A percentile compares a stretch with the other conserved stretches of the same genome.
These are phyloP conservation scores for Fereydounia khargensis DNA, from an alignment of 1,284 basidiomycete genomes.

Conservation along the genomic window DNA sequence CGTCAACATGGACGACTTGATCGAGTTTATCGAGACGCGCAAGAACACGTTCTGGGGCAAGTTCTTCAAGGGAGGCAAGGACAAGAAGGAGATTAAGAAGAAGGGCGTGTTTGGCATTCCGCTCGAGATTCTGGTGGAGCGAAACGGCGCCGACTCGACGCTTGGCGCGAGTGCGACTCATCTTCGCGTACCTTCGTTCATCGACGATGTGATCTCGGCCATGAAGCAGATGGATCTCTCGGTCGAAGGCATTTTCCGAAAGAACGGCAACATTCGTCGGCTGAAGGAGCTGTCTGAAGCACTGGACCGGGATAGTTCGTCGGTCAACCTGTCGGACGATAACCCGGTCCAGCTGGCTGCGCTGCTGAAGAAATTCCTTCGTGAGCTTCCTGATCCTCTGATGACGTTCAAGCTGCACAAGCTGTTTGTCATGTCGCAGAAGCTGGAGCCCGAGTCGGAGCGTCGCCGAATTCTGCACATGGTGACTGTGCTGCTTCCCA, in stretches of 20 bases:
- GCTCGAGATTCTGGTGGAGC: constrained; percentile 89
- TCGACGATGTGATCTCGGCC: constrained; percentile 94
- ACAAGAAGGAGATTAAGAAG: constrained; percentile 66
- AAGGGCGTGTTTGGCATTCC: constrained; percentile 83
- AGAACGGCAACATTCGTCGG: constrained; percentile 94
- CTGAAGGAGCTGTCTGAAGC: constrained; percentile 86
- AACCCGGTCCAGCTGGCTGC: constrained; percentile 97
- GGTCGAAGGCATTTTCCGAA: constrained; percentile 95
- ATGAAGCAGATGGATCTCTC: constrained; percentile 99
- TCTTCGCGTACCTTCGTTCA: constrained; percentile 88
- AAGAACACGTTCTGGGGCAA: constrained; percentile 97
- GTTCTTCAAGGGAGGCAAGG: constrained; percentile 79
- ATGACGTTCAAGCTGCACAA: constrained; percentile 91
- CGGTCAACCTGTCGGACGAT: constrained; percentile 87
- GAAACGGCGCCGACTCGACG: constrained; percentile 88
- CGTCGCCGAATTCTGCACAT: constrained; percentile 82
- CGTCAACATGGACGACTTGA: constrained; percentile 78
- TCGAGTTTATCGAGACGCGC: constrained; percentile 88
- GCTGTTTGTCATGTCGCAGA: constrained; percentile 83
- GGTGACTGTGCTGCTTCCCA: constrained; percentile 81
- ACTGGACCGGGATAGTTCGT: constrained; percentile 79
- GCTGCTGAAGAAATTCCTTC: constrained; percentile 91
- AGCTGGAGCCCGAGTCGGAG: constrained; percentile 72
- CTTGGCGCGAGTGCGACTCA: constrained; percentile 82
- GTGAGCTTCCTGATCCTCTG: constrained; percentile 92